Percentiles rank a stretch among this genome's conserved stretches.
phyloP scores from a whole-genome alignment of 768 basidiomycete genomes.

The Boletus fagicola region DNA sequence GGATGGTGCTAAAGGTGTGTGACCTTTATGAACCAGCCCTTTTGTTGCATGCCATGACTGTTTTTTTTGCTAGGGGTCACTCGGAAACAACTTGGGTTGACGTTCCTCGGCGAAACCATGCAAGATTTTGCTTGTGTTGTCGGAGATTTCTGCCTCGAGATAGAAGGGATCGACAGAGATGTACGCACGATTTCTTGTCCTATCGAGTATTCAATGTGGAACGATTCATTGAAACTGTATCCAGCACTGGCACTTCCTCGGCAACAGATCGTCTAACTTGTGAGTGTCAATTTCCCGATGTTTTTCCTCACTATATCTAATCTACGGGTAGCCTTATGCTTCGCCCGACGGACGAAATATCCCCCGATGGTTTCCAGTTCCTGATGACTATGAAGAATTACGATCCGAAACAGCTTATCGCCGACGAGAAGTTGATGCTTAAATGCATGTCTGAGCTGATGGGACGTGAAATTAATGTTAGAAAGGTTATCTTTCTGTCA shows the following conservation, averaged over 20 bases:
- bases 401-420: conserved; percentile 17
- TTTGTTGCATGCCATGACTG: not conserved
- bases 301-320: not conserved
- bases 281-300: not conserved
- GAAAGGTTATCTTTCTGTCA: conserved; percentile 25
- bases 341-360: conserved; percentile 18
- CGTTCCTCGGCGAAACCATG: conserved; percentile 41
- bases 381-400: conserved; percentile 1
- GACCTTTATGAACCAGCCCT: not conserved
- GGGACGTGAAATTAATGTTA: conserved; percentile 34
- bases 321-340: conserved; percentile 3
- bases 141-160: conserved; percentile 38
- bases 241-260: conserved; percentile 28
- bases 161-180: conserved; percentile 29
- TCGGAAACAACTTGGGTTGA: conserved; percentile 40
- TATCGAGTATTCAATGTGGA: not conserved
- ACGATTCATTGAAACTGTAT: not conserved
- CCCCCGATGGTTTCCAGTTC: conserved; percentile 23
- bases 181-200: conserved; percentile 12
- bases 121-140: conserved; percentile 27
- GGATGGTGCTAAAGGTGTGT: conserved; percentile 39
- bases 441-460: conserved; percentile 29
- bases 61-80: conserved; percentile 27
- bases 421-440: conserved; percentile 28
- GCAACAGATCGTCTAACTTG: conserved; percentile 4